Base-by-base conservation (phyloP, 2,329 filamentous ascomycete genomes). In the Ascochyta pisi region DNA sequence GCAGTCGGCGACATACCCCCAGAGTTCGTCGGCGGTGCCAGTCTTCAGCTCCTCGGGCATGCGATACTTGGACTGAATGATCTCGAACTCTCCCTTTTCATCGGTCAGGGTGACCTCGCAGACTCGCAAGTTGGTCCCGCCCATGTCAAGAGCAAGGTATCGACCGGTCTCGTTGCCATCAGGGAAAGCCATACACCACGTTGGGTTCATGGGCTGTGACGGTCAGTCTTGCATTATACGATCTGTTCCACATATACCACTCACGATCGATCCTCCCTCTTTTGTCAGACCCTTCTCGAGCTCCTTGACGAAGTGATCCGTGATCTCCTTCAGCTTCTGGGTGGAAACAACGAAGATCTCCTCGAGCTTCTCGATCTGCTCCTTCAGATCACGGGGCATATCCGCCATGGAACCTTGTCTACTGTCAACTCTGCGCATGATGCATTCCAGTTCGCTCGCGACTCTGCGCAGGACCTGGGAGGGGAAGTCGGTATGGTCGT, bases 11-110 rank as follows among this genome's bases (percentile, higher is more conserved):
- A 96, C 91, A 77, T 96, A 97, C 70, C 92, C 91, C 91, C 92
- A 97, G 6, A 98, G 85, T 77, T 96, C 92, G 19, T 96, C 91
- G 1, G 89, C 85, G 12, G 87, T 85, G 47, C 92, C 92, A 2
- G 89, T 92, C 82, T 96, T 96, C 66, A 98, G 84, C 78, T 96
- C 92, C 74, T 96, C 91, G 1, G 94, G 92, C 86, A 97, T 93
- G 58, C 90, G 88, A 78, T 97, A 98, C 79, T 96, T 96, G 69
- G 92, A 96, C 79, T 97, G 94, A 65, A 93, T 92, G 70, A 97
- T 96, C 72, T 96, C 92, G 77, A 96, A 96, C 74, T 95, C 91
- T 50, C 92, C 94, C 79, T 93, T 92, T 71, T 91, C 86, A 54
- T 96, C 88, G 16, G 90, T 92, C 71, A 98, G 80, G 54, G 88